Conservation (phyloP, 208 protist species). For the Acanthamoeba divionensis region DNA sequence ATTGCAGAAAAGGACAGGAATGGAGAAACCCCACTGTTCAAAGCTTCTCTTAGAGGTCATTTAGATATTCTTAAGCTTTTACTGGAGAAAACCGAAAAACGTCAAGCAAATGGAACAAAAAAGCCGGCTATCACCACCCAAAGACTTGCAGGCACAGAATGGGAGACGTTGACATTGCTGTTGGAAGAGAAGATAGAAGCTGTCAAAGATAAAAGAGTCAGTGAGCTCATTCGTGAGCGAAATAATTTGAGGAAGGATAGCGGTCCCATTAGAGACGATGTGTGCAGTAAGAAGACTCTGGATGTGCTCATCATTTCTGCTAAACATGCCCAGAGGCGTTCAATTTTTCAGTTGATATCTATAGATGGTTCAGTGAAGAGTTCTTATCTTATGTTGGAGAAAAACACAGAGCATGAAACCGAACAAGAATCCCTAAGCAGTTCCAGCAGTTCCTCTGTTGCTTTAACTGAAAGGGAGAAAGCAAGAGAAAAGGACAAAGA, state of each 20-base stretch:
- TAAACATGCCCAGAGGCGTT: conserved; percentile 21
- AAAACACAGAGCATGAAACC: neutral
- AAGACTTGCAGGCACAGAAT: neutral
- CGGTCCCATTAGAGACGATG: neutral
- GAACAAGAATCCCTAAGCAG: neutral
- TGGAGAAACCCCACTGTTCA: conserved; percentile 26
- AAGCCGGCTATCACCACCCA: neutral
- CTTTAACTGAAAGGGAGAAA: neutral
- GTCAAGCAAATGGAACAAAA: neutral
- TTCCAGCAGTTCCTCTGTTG: neutral
- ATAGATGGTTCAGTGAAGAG: neutral
- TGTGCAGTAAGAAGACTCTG: neutral
- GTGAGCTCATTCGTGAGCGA: neutral
- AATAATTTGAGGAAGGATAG: neutral
- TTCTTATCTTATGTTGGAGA: neutral
- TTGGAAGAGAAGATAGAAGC: neutral
- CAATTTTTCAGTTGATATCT: conserved; percentile 32
- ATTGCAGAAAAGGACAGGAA: conserved; percentile 8
- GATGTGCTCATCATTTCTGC: conserved; percentile 30
- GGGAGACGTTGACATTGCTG: conserved; percentile 37
- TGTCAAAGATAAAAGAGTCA: neutral
- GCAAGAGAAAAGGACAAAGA: neutral
- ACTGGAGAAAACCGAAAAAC: conserved; percentile 2
- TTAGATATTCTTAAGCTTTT: conserved; percentile 1
- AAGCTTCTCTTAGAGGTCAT: conserved; percentile 5